Conservation (phyloP, 129 eudicot genomes). For the Gnaphalium uliginosum region DNA sequence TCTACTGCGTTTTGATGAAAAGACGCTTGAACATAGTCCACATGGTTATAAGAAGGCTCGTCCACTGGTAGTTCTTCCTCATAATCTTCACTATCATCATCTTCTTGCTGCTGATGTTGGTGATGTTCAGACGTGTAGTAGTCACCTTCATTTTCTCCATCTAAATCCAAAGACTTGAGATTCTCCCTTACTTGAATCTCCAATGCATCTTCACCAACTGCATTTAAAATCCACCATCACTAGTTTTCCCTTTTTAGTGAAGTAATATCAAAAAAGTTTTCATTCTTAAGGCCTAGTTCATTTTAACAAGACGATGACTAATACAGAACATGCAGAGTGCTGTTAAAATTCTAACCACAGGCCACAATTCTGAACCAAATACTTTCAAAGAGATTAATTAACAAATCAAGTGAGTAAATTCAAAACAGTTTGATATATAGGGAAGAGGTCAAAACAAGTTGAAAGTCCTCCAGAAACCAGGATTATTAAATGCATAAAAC, state of each 20-base stretch:
- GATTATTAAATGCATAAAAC: background rate
- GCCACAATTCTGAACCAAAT: background rate
- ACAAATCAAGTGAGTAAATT: background rate
- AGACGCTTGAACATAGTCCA: constrained; percentile 30
- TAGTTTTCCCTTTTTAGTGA: background rate
- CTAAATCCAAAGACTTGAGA: constrained; percentile 52
- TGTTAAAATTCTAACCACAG: background rate
- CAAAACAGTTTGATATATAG: background rate
- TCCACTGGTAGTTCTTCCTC: constrained; percentile 53
- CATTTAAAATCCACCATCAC: constrained; percentile 6
- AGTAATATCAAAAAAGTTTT: background rate
- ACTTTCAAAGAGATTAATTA: background rate
- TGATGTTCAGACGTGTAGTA: constrained; percentile 56
- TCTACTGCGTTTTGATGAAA: constrained; percentile 26
- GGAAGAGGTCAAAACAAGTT: background rate
- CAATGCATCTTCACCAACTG: constrained; percentile 59
- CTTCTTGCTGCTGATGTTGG: constrained; percentile 43
- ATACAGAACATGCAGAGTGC: background rate
- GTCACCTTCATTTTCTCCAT: constrained; percentile 48
- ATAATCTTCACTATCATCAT: constrained; percentile 37
- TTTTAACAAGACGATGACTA: background rate
- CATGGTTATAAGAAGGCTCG: constrained; percentile 40
- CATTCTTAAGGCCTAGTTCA: background rate
- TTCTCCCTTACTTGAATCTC: constrained; percentile 69
- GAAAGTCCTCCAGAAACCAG: background rate